These are phyloP conservation scores for Trapa incisa DNA, from an alignment of 345 rosid species.

Conservation along the genomic window DNA sequence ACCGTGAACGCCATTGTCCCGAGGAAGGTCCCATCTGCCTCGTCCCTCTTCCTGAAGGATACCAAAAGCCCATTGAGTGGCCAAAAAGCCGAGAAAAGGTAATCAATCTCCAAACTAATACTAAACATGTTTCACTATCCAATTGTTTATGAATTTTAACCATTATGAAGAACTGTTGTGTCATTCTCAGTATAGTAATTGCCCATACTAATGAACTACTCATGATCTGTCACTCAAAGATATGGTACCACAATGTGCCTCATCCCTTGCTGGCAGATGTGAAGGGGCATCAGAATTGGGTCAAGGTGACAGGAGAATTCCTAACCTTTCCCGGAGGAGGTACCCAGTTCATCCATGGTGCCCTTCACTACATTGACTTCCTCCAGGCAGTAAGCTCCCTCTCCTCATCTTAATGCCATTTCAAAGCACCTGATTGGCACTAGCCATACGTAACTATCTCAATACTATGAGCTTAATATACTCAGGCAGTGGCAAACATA, in stretches of 20 bases:
- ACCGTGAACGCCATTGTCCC: conserved; percentile 94
- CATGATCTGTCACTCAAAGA: conserved; percentile 21
- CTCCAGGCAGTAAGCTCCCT: conserved; percentile 42
- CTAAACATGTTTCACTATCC: background rate
- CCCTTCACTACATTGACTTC: conserved; percentile 72
- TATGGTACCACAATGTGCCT: conserved; percentile 95
- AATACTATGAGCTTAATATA: background rate
- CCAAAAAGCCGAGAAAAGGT: conserved; percentile 87
- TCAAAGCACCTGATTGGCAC: background rate
- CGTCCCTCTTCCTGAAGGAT: conserved; percentile 55
- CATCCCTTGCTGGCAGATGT: conserved; percentile 60
- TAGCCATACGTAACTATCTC: background rate
- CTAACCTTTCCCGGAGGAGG: conserved; percentile 96
- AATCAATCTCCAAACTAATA: background rate
- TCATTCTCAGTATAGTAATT: too few relatives aligned
- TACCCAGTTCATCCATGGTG: conserved; percentile 93
- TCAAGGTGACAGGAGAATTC: conserved; percentile 83
- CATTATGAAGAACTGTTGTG: too few relatives aligned
- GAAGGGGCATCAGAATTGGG: conserved; percentile 97
- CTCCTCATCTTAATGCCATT: background rate
- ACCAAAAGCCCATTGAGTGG: conserved; percentile 61
- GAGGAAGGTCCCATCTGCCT: conserved; percentile 66
- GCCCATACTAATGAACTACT: background rate
- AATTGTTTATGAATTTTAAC: too few relatives aligned
- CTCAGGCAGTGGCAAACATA: conserved; percentile 52